These are phyloP conservation scores for Globisporangium spinosum DNA, from an alignment of 352 stramenopile species.

Conservation along the genomic window DNA sequence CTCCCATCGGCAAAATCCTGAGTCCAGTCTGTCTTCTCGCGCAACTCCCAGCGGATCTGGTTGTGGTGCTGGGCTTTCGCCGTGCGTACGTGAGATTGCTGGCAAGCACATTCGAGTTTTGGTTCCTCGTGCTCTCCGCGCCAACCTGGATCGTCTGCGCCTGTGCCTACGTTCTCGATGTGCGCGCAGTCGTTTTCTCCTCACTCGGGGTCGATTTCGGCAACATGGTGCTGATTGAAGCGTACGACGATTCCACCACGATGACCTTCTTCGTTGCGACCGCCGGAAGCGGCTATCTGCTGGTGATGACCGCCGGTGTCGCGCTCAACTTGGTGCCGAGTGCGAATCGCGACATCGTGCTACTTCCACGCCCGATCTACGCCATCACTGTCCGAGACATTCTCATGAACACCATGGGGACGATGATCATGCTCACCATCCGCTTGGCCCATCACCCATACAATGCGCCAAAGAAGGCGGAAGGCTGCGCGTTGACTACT, in stretches of 20 bases:
- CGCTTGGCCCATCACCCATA: neutral
- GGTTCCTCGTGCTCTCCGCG: neutral
- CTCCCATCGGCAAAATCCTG: neutral
- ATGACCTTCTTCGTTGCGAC: neutral
- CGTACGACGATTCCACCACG: neutral
- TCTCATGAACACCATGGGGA: slow-evolving; percentile 3
- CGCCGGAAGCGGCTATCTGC: neutral
- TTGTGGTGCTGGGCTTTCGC: neutral
- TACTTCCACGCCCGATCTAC: neutral
- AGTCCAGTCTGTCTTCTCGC: neutral
- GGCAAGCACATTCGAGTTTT: slow-evolving; percentile 3
- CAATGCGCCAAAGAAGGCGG: neutral
- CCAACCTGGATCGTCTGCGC: neutral
- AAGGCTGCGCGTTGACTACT: neutral
- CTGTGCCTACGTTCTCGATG: neutral
- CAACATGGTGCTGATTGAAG: slow-evolving; percentile 5
- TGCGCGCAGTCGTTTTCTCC: neutral
- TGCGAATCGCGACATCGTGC: neutral
- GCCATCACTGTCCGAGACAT: neutral
- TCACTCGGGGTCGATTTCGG: slow-evolving; percentile 4
- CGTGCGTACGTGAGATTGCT: slow-evolving; percentile 4
- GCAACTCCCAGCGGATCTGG: neutral
- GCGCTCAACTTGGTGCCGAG: neutral
- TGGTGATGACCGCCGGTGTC: neutral
- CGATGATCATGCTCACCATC: slow-evolving; percentile 2